phyloP scores from a whole-genome alignment of 345 rosid genomes.

The Luvunga scandens region DNA sequence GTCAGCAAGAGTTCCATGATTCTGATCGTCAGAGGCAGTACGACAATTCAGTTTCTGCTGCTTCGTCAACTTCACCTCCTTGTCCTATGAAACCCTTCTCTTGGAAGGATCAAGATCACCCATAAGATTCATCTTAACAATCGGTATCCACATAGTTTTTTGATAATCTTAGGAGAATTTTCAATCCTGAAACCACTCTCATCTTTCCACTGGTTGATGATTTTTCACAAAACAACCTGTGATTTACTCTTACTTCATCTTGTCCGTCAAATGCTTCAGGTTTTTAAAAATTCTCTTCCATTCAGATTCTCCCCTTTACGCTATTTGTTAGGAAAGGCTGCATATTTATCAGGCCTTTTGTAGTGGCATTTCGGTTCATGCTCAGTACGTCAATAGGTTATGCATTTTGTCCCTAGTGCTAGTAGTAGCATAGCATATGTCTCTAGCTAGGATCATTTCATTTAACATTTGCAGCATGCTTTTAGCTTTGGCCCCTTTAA shows the following conservation, averaged over 20 bases:
- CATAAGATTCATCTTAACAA: slow-evolving; percentile 7
- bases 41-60: slow-evolving; percentile 26
- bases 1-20: slow-evolving; percentile 32
- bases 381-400: neutral
- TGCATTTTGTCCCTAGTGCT: slow-evolving; percentile 10
- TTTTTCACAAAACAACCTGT: slow-evolving; percentile 42
- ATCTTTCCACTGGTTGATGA: slow-evolving; percentile 33
- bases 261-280: neutral
- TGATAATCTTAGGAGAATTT: slow-evolving; percentile 13
- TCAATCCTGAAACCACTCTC: neutral
- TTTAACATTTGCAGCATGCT: neutral
- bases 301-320: slow-evolving; percentile 8
- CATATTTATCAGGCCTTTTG: slow-evolving; percentile 48
- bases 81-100: slow-evolving; percentile 64
- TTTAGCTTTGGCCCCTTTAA: slow-evolving; percentile 1
- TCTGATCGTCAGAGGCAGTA: slow-evolving; percentile 33
- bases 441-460: neutral
- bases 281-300: neutral
- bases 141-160: slow-evolving; percentile 20
- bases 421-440: neutral
- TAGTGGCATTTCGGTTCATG: slow-evolving; percentile 3
- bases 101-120: slow-evolving; percentile 52
- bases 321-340: slow-evolving; percentile 28
- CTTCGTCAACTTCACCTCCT: slow-evolving; percentile 42
- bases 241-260: neutral